These are phyloP conservation scores for Letharia columbiana DNA, from an alignment of 495 filamentous ascomycete genomes.

Conservation along the genomic window DNA sequence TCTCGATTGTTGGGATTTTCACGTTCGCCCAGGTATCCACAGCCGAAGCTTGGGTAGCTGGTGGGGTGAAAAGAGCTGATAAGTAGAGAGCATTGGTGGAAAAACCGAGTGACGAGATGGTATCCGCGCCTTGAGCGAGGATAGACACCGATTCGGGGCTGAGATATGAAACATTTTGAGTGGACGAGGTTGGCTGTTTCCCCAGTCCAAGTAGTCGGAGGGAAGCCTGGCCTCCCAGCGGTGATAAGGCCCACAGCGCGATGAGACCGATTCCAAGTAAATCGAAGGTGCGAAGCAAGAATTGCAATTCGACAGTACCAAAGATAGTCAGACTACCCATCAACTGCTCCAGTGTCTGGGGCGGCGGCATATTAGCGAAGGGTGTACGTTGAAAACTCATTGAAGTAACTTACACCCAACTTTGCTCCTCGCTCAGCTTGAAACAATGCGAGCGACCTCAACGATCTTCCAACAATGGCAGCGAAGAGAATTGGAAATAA, in stretches of 20 bases:
- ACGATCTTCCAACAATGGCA: neutral
- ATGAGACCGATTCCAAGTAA: neutral
- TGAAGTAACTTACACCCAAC: neutral
- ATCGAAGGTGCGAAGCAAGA: neutral
- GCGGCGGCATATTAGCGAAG: neutral
- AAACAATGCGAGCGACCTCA: neutral
- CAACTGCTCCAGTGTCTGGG: neutral
- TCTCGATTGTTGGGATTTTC: neutral
- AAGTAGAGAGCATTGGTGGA: neutral
- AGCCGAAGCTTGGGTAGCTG: neutral
- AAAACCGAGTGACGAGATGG: too few relatives aligned
- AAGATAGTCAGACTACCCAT: constrained; percentile 1
- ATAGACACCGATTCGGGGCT: neutral
- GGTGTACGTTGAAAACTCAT: neutral
- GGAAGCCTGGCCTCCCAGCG: neutral
- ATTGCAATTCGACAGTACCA: neutral
- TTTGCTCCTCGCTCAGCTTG: constrained; percentile 7
- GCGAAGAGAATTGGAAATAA: neutral
- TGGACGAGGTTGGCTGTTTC: neutral
- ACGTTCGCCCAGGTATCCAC: neutral
- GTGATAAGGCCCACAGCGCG: neutral
- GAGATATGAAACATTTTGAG: neutral
- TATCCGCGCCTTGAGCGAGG: neutral
- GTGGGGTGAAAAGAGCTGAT: neutral
- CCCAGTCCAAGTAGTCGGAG: neutral